Evolutionary conservation across 139 green algal genomes (phyloP), one percentile per base, ranked within the genome.

Genomic region (Diplosphaera chodatii): DNA sequence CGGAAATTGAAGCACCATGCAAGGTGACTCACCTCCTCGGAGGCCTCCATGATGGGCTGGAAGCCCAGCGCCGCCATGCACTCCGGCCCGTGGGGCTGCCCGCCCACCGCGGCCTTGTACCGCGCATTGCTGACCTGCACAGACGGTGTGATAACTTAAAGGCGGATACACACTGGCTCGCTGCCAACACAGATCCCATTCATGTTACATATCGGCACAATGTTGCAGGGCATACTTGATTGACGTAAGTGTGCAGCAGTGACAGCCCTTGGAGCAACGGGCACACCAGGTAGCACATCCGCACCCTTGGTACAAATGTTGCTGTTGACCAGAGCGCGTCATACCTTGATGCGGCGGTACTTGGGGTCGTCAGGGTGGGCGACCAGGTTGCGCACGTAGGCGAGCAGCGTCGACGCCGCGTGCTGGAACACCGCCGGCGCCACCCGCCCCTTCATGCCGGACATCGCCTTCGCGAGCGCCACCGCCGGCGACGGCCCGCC

Each of bases 371-470:
- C 70, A 0, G 71, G 77, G 33, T 79, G 34, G 27, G 63, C 33
- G 25, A 83, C 8, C n/a, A 77, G 40, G 69, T 84, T 84, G 28
- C 32, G 32, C 41, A 83, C 75, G 40, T 75, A 82, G 13, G 64
- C 3, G 4, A 73, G 33, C 32, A 84, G 71, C 32, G 48, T 59
- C 48, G 22, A 3, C 48, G 48, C 48, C 16, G 48, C 48, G 48
- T 25, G 48, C 48, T 59, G 48, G 48, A 59, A 59, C 3, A 18
- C 48, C 48, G 48, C 16, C 48, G 48, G 13, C 16, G 48, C 13
- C 48, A 59, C 48, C 48, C 25, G 22, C 13, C 48, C 48, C 48
- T 59, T 59, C 48, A 59, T 59, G 10, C 10, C 18, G 56, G 65
- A 73, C 23, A 48, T 64, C 3, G 55, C 66, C 66, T 70, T 74